Evolutionary conservation across 805 yeast species (phyloP), one percentile per base, ranked within the genome.

Genomic region (Metschnikowia lachancei): DNA sequence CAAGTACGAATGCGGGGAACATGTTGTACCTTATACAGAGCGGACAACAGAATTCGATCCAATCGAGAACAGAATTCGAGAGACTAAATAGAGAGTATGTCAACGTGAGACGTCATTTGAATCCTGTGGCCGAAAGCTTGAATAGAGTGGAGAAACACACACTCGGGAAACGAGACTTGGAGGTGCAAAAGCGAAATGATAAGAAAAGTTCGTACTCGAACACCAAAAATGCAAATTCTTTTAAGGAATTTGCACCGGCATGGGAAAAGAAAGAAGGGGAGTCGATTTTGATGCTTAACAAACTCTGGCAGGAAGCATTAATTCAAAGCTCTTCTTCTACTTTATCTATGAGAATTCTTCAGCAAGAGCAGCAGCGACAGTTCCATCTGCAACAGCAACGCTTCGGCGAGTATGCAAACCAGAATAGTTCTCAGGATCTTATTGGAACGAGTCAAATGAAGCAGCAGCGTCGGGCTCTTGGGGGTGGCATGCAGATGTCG

Each of bases 11-110:
- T 13, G 36, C 54, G 39, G 52, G 49, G 20, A 49, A 49, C 32
- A 37, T 55, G 44, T 41, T 55, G 36, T 48, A 45, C 29, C 43
- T 50, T 40, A 47, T 52, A 6, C 74, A 64, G 40, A 59, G 43
- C 38, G 64, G 64, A 19, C 67, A 59, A 38, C 69, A 62, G 58
- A 76, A 76, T 36, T 75, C 81, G 6, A 77, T 83, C 17, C 84
- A 79, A 50, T 74, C 80, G 7, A 75, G 87, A 53, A 76, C 88
- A n/a, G 94, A 86, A 59, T 85, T 81, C 58, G 96, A 88, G 61
- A 74, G 87, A 50, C 75, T 86, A 28, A 80, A 90, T 12, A 73
- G 91, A 50, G 95, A 87, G 58, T 85, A 82, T 53, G 68, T 82
- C 36, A 84, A 78, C 53, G 82, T 85, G 0, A 68, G 90, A 58